Evolutionary conservation across 192 early-diverging fungal species (phyloP), one percentile per base, ranked within the genome.

Genomic region (Jimgerdemannia flammicorona): DNA sequence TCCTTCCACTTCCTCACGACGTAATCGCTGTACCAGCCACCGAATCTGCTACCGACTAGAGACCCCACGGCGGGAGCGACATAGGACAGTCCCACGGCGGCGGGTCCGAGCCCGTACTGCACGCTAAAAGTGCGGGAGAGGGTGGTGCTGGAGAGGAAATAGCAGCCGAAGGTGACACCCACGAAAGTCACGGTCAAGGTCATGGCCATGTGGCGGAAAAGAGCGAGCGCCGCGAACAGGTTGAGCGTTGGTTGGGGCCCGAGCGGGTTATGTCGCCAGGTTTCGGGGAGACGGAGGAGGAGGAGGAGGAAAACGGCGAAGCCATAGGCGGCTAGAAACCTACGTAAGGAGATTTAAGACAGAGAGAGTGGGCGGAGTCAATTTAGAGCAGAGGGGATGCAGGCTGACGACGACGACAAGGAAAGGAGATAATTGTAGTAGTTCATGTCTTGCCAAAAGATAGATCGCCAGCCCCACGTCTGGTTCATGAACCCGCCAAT

Each of bases 401-500:
- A 10, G 14, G 49, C 6, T 59, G 49, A 29, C 49, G 14, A 2
- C 14, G 14, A 2, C 14, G 49, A 59, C 14, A 59, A 10, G 49
- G 49, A 59, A 14, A 59, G 14, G 6, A 59, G 14, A 59, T 29
- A 29, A 29, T 29, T 29, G 29, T 29, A 59, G 49, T 14, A 10
- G 14, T 59, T 6, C 49, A 14, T 59, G 49, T 10, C 49, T 59
- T 59, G 14, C 68, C 74, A 83, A 67, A 83, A 79, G 18, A 66
- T 83, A 43, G 75, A 77, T 54, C 81, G 78, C 78, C 78, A 83
- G 3, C 81, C 81, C n/a, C 79, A 70, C 9, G 71, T 75, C 74
- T 79, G 69, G 59, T 76, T 83, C 4, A 83, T 43, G 66, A 77
- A 76, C 4, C 81, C 81, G 39, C 81, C 81, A 75, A 83, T 75